Percentiles rank a stretch among this genome's conserved stretches.
These are phyloP conservation scores for Marasmius sp. DNA, from an alignment of 1,284 basidiomycete species.

Conservation along the genomic window DNA sequence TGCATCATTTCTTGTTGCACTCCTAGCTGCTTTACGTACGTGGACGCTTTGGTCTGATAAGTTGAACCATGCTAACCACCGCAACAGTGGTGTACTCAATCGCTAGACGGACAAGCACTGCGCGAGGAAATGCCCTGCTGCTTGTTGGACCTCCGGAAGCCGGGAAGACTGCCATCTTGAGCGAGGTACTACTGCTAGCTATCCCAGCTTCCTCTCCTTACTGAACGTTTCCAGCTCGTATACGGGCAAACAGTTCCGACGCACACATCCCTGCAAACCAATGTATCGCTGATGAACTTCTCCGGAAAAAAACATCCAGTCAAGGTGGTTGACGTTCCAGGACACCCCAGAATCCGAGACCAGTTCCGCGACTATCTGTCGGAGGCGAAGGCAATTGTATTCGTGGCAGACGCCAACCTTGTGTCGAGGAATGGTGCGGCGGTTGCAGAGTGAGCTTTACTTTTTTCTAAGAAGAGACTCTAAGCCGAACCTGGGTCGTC, in stretches of 20 bases:
- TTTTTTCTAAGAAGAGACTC: neutral
- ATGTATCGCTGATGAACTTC: conserved; percentile 48
- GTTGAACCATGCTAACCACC: neutral
- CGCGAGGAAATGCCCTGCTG: conserved; percentile 57
- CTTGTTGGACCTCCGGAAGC: conserved; percentile 70
- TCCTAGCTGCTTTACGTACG: conserved; percentile 13
- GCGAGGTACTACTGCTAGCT: conserved; percentile 27
- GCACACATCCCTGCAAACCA: conserved; percentile 74
- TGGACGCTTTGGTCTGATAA: neutral
- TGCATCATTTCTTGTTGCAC: conserved; percentile 12
- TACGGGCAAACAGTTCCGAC: conserved; percentile 64
- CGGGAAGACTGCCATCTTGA: conserved; percentile 72
- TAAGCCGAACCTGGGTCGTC: conserved; percentile 3
- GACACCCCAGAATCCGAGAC: conserved; percentile 72
- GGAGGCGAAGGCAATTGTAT: conserved; percentile 63
- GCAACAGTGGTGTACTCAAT: conserved; percentile 36
- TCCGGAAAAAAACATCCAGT: conserved; percentile 41
- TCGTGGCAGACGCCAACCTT: conserved; percentile 75
- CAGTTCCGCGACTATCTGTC: conserved; percentile 66
- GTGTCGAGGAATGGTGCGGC: conserved; percentile 69
- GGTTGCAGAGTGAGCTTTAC: conserved; percentile 69
- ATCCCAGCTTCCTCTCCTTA: neutral
- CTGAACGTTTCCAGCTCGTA: conserved; percentile 47
- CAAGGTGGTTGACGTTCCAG: conserved; percentile 70
- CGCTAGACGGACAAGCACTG: conserved; percentile 41